Base-by-base conservation (phyloP, 345 rosid species). In the Gossypium raimondii region DNA sequence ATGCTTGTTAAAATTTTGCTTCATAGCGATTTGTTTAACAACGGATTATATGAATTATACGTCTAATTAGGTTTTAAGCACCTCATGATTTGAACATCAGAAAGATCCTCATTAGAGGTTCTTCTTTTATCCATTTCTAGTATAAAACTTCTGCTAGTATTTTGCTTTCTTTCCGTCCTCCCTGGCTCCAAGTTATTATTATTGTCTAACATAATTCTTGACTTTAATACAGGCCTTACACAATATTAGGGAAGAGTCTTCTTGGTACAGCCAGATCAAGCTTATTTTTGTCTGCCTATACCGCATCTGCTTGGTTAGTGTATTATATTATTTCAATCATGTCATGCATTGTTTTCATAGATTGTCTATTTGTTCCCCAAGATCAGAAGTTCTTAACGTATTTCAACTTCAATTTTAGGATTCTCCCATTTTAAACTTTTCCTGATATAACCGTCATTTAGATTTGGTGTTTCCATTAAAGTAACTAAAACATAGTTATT, bases 221-320 rank as follows among this genome's bases (percentile, higher is more conserved):
- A 62, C 60, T 76, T 75, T 57, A 72, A 52, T 80, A 73, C 87
- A 93, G 99, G 86, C 97, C 94, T 29, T 78, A 61, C 80, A 76
- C 86, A 14, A 89, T 95, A 79, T 79, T 92, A 70, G 92, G 89
- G 55, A 92, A 92, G 82, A 86, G 97, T 78, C 90, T 95, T 78
- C 75, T 91, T 61, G 98, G 99, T 59, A 95, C 96, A 25, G 89
- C 91, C 51, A 88, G 98, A 86, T 95, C 99, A 79, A 95, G 97
- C 87, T 88, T 91, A 80, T 94, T 94, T 87, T 89, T 94, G 47
- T 89, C 98, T 53, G 75, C 78, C 13, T 95, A 91, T 84, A 91
- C 96, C 81, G 63, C 99, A 72, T 95, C 98, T 75, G 96, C 99
- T 72, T 94, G 98, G 98, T 91, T 79, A 82, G 90, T 47, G 63